A percentile compares a stretch with the other conserved stretches of the same genome.
These are phyloP conservation scores for Epichloe hybrida DNA, from an alignment of 2,329 filamentous ascomycete species.

Conservation along the genomic window DNA sequence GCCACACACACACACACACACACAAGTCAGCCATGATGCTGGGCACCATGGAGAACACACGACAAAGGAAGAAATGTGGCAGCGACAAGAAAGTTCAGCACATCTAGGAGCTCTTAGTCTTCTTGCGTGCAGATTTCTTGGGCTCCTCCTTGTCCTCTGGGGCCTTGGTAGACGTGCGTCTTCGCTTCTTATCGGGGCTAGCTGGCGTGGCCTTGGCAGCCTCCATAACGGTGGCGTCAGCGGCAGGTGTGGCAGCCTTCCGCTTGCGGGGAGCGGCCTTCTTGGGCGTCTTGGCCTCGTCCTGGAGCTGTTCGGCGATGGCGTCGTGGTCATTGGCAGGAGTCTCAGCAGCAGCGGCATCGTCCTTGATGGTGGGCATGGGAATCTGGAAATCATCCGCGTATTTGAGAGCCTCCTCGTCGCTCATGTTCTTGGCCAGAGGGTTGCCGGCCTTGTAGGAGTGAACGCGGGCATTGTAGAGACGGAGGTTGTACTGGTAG, in stretches of 20 bases:
- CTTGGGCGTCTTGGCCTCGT: constrained; percentile 44
- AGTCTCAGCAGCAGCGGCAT: constrained; percentile 13
- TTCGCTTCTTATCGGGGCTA: constrained; percentile 51
- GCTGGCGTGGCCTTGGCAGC: constrained; percentile 28
- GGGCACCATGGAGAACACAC: too few species aligned
- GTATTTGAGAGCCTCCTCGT: constrained; percentile 46
- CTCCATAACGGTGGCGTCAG: constrained; percentile 18
- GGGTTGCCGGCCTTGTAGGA: constrained; percentile 49
- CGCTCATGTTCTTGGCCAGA: constrained; percentile 45
- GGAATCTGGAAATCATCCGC: constrained; percentile 44
- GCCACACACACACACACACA: too few species aligned
- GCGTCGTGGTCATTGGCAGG: constrained; percentile 37
- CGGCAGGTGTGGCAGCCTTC: constrained; percentile 37
- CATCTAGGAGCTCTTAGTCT: constrained; percentile 31
- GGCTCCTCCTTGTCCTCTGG: constrained; percentile 41
- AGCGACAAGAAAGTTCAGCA: not conserved
- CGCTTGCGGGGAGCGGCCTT: constrained; percentile 41
- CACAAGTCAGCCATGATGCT: too few species aligned
- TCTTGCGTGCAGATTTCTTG: constrained; percentile 47
- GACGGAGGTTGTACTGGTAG: constrained; percentile 52
- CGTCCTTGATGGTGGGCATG: constrained; percentile 35
- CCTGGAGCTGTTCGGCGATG: constrained; percentile 44
- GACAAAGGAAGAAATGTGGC: not conserved
- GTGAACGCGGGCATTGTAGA: constrained; percentile 52
- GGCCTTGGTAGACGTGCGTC: constrained; percentile 42